Percentiles rank a stretch among this genome's conserved stretches.
Evolutionary conservation across 306 rosid genomes (phyloP).

Genomic region (Vigna hirtella): DNA sequence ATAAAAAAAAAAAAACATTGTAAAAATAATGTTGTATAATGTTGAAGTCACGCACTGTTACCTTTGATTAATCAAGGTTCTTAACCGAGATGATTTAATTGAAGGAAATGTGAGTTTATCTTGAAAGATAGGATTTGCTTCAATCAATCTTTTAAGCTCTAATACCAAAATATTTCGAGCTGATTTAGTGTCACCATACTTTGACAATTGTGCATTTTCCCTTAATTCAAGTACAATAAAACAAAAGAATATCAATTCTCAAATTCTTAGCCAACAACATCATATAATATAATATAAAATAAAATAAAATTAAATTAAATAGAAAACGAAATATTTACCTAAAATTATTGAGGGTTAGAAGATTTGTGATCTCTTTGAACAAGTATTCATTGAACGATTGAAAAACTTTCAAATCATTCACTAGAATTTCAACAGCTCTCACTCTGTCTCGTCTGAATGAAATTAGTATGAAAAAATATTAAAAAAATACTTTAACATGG

Average conservation of each 20-base stretch:
- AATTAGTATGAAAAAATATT: background rate
- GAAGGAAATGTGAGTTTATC: conserved; percentile 76
- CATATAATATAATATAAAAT: background rate
- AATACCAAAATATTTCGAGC: conserved; percentile 67
- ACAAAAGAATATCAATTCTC: background rate
- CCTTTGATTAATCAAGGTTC: conserved; percentile 80
- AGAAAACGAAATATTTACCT: conserved; percentile 57
- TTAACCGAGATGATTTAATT: conserved; percentile 66
- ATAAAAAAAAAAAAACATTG: background rate
- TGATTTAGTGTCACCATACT: conserved; percentile 70
- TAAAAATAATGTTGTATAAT: conserved; percentile 3
- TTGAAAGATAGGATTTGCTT: conserved; percentile 68
- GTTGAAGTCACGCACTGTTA: conserved; percentile 17
- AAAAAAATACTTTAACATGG: background rate
- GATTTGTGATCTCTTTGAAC: conserved; percentile 78
- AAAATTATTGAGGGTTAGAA: conserved; percentile 70
- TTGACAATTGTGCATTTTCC: conserved; percentile 76
- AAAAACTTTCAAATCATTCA: conserved; percentile 70
- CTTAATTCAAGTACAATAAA: conserved; percentile 52
- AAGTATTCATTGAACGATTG: conserved; percentile 67
- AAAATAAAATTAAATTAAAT: background rate
- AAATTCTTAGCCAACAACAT: background rate
- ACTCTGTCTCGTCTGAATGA: conserved; percentile 61
- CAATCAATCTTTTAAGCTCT: conserved; percentile 74
- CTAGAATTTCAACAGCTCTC: conserved; percentile 72